Evolutionary conservation across 2,329 filamentous ascomycete genomes (phyloP), one percentile per base, ranked within the genome.

Genomic region (Colletotrichum aenigma): DNA sequence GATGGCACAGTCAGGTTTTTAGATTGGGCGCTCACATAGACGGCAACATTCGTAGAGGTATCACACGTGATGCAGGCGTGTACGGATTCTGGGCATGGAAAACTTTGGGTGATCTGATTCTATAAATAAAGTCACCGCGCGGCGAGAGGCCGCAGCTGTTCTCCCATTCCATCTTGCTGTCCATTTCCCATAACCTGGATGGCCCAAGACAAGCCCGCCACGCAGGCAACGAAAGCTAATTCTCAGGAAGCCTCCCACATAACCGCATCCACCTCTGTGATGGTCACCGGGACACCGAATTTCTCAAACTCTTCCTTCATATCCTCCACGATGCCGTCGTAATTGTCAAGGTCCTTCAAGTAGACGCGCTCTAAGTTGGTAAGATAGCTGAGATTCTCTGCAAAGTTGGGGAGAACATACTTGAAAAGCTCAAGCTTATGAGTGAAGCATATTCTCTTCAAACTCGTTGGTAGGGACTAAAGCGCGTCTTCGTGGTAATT

Each of bases 11-110:
- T 1, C 18, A n/a, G n/a, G 43, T 4, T 52, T 12, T 1, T 21
- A 13, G 0, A 12, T 13, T 7, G 6, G n/a, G n/a, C 43, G n/a
- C 6, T 3, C n/a, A 52, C 6, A 52, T 2, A 7, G 43, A 52
- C 43, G 43, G 43, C 2, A 2, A 52, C n/a, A 4, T 4, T 52
- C n/a, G 43, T n/a, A n/a, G 5, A 48, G 38, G 38, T n/a, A 2
- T 48, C 38, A 48, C 38, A 48, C 38, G 38, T 48, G 38, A n/a
- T n/a, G 43, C n/a, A 6, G 10, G 43, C n/a, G n/a, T 0, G 12
- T 21, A 52, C n/a, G 2, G 2, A 24, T 13, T 21, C n/a, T 52
- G n/a, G 43, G n/a, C n/a, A 12, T 52, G 6, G 10, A 52, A 48
- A 52, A 0, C 1, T 21, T 52, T 52, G n/a, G n/a, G n/a, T 13